Evolutionary conservation across 2,329 filamentous ascomycete species (phyloP).

Genomic region (Xylariales sp.): DNA sequence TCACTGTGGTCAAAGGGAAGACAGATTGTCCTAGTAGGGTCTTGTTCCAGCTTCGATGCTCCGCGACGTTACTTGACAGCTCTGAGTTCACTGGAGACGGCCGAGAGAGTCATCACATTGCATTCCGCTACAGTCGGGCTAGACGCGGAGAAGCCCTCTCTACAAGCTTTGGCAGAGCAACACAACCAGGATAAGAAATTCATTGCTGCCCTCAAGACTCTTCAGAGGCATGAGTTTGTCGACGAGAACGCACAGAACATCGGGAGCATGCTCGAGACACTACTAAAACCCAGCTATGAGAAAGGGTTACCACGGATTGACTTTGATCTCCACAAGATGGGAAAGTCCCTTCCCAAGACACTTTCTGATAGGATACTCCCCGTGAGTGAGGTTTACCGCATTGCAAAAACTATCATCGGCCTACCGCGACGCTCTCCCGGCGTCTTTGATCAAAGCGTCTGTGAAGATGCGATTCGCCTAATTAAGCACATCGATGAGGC

Average conservation of each 20-base stretch:
- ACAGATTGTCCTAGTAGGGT: slow-evolving; percentile 75
- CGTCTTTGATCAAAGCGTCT: slow-evolving; percentile 11
- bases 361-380: slow-evolving; percentile 16
- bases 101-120: slow-evolving; percentile 28
- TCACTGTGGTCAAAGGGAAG: slow-evolving; percentile 67
- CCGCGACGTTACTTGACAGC: slow-evolving; percentile 36
- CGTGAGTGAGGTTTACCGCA: slow-evolving; percentile 19
- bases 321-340: slow-evolving; percentile 4
- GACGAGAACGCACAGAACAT: slow-evolving; percentile 24
- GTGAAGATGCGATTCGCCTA: slow-evolving; percentile 12
- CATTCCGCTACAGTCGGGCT: too few relatives aligned
- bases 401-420: slow-evolving; percentile 22
- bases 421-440: slow-evolving; percentile 8
- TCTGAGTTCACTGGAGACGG: slow-evolving; percentile 32
- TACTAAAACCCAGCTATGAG: slow-evolving; percentile 2
- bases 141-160: slow-evolving; percentile 2
- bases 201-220: neutral
- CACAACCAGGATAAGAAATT: neutral
- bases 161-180: neutral
- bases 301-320: neutral
- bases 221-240: slow-evolving; percentile 10
- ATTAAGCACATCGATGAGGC: slow-evolving; percentile 16
- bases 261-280: slow-evolving; percentile 13
- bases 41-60: slow-evolving; percentile 55
- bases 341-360: slow-evolving; percentile 7